phyloP scores from a whole-genome alignment of 345 rosid genomes.

The Anastatica hierochuntica region DNA sequence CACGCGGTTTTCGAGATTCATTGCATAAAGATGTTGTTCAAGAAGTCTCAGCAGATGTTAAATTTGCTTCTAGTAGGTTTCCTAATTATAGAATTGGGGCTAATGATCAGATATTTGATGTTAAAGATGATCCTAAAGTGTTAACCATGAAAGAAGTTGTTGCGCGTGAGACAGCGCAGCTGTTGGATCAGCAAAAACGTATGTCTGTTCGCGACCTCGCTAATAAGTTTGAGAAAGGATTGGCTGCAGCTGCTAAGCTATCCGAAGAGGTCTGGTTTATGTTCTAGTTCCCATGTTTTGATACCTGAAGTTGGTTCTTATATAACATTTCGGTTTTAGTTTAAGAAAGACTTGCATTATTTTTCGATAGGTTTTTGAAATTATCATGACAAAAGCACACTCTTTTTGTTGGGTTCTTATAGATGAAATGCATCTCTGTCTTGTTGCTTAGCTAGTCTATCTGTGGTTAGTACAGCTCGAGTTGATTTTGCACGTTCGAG shows the following conservation, averaged over 20 bases:
- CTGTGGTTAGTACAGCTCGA: too few species aligned
- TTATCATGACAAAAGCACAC: background rate
- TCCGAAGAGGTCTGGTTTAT: constrained; percentile 66
- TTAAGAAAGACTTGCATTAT: too few species aligned
- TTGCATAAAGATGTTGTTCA: constrained; percentile 56
- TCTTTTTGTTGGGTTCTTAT: too few species aligned
- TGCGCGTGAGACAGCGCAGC: constrained; percentile 77
- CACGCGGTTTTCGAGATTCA: constrained; percentile 55
- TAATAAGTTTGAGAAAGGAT: constrained; percentile 80
- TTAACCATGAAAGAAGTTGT: constrained; percentile 86
- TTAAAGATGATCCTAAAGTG: constrained; percentile 64
- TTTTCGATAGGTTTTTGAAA: background rate
- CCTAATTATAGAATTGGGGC: constrained; percentile 76
- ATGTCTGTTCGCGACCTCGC: constrained; percentile 96
- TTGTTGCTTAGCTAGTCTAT: too few species aligned
- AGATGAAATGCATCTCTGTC: too few species aligned
- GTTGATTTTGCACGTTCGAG: too few species aligned
- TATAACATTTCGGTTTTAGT: too few species aligned
- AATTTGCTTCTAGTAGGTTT: constrained; percentile 75
- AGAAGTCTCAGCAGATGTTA: constrained; percentile 76
- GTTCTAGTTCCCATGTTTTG: too few species aligned
- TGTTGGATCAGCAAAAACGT: constrained; percentile 90
- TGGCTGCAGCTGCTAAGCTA: constrained; percentile 93
- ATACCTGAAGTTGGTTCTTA: too few species aligned
- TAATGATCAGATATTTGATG: constrained; percentile 63